Evolutionary conservation across 2,329 filamentous ascomycete genomes (phyloP), one percentile per base, ranked within the genome.

Genomic region (Monosporascus sp.): DNA sequence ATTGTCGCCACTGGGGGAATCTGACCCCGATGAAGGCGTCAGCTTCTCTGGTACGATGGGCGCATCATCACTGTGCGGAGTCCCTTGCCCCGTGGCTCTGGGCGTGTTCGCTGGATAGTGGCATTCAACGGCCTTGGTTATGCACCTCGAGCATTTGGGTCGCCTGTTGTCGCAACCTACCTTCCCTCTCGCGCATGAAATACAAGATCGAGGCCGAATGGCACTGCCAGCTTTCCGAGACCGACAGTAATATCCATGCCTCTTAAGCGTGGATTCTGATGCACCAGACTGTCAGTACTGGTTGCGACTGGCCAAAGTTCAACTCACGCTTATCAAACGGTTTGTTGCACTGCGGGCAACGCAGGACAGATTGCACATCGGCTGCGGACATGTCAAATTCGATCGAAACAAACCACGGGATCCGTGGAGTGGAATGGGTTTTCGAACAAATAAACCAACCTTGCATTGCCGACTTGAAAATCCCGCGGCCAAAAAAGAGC

Each of bases 211-310:
- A 55, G 63, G 37, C 14, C 68, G 63, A 47, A 48, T 52, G 20
- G 55, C 55, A 45, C 18, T 55, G 43, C 61, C 60, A 48, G 35
- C 51, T 58, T 58, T 67, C 56, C 70, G 63, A 60, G 72, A 72
- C 20, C 72, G 71, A 58, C 73, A 76, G 43, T 75, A 75, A 56
- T 75, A 76, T 45, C 69, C 68, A 65, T 76, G 72, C 62, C 73
- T 70, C 58, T 73, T 75, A 54, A 74, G 55, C 9, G 72, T 72
- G 8, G 72, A 67, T 46, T 65, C 72, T 75, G 52, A 40, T 56
- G 53, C n/a, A 46, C 20, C 26, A 52, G 18, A 31, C 7, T 54
- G 48, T 61, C 55, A 64, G 55, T 57, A 53, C 31, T 59, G 26
- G 51, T 22, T 56, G 31, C 41, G 53, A 50, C 40, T 49, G 37